Evolutionary conservation across 257 asterid species (phyloP).

Genomic region (Gynochthodes officinalis): DNA sequence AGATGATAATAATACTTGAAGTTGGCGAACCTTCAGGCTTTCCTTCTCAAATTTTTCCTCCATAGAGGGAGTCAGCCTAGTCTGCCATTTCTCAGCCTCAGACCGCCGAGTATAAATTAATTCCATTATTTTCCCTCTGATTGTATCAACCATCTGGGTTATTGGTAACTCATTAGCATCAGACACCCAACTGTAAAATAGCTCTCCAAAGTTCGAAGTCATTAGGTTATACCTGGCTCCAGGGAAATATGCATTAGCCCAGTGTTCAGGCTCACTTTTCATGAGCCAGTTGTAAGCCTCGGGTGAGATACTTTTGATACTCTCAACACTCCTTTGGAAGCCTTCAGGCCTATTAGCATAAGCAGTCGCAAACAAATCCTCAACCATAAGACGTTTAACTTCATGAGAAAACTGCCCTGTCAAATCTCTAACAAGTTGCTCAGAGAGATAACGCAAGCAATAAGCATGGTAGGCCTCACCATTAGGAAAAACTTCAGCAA

Average conservation of each 20-base stretch:
- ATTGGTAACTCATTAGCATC: slow-evolving; percentile 93
- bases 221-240: slow-evolving; percentile 82
- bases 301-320: slow-evolving; percentile 65
- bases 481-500: slow-evolving; percentile 58
- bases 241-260: slow-evolving; percentile 82
- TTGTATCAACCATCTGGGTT: slow-evolving; percentile 86
- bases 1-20: slow-evolving; percentile 37
- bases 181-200: slow-evolving; percentile 78
- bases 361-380: slow-evolving; percentile 73
- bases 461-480: slow-evolving; percentile 78
- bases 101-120: slow-evolving; percentile 51
- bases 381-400: slow-evolving; percentile 80
- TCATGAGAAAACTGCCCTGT: slow-evolving; percentile 84
- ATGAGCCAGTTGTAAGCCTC: slow-evolving; percentile 86
- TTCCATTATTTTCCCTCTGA: slow-evolving; percentile 67
- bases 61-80: slow-evolving; percentile 75
- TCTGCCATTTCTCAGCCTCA: slow-evolving; percentile 63
- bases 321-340: slow-evolving; percentile 66
- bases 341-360: slow-evolving; percentile 60
- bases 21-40: slow-evolving; percentile 44
- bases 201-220: slow-evolving; percentile 79
- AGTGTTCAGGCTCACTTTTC: slow-evolving; percentile 86
- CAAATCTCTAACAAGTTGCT: slow-evolving; percentile 74
- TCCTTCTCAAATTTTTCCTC: slow-evolving; percentile 78
- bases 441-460: slow-evolving; percentile 77